Evolutionary conservation across 139 green algal species (phyloP).

Genomic region (Picochlorum sp.): DNA sequence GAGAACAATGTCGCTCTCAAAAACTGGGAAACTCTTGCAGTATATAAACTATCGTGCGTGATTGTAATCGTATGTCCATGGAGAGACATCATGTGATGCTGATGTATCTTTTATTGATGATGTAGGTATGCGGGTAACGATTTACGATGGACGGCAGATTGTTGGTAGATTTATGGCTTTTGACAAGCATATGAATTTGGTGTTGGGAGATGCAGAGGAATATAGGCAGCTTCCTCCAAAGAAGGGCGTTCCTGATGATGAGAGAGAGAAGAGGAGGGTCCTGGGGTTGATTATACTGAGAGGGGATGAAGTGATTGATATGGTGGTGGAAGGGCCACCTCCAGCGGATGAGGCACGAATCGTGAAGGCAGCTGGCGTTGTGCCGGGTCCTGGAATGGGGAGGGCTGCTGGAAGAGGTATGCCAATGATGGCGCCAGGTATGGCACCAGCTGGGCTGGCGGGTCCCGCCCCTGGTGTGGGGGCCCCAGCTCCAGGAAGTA

Average conservation of each 20-base stretch:
- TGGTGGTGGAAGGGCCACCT: conserved; percentile 93
- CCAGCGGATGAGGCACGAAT: conserved; percentile 60
- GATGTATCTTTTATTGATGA: background rate
- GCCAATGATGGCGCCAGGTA: conserved; percentile 56
- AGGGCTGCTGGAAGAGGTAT: conserved; percentile 71
- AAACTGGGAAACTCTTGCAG: conserved; percentile 89
- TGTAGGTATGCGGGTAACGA: conserved; percentile 80
- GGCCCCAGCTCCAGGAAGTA: conserved; percentile 76
- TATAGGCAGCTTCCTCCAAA: conserved; percentile 88
- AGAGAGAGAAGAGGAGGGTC: conserved; percentile 82
- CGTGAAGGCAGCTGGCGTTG: conserved; percentile 33
- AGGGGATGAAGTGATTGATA: conserved; percentile 88
- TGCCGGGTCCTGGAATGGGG: conserved; percentile 65
- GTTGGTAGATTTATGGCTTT: conserved; percentile 98
- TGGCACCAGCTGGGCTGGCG: conserved; percentile 71
- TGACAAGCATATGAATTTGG: conserved; percentile 98
- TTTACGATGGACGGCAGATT: conserved; percentile 82
- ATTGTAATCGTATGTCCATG: background rate
- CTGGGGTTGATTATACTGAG: conserved; percentile 91
- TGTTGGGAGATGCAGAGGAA: conserved; percentile 94
- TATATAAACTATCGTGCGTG: conserved; percentile 95
- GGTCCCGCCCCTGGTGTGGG: conserved; percentile 80
- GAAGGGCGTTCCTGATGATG: conserved; percentile 75
- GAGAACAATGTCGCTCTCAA: conserved; percentile 66
- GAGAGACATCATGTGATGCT: background rate